Conservation (phyloP, 257 asterid genomes). For the Plantago elongata region DNA sequence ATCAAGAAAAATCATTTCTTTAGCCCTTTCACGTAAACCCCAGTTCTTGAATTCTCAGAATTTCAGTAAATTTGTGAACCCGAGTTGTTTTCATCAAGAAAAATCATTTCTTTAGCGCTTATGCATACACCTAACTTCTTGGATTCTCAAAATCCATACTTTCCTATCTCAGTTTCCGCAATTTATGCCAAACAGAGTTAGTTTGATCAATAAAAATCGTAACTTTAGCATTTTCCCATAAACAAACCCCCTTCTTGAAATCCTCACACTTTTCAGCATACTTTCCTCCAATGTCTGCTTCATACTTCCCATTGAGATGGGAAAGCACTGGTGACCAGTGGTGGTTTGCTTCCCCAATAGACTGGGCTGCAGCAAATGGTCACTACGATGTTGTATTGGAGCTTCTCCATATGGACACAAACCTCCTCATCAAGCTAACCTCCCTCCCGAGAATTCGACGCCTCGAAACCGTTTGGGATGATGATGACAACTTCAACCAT, state of each 20-base stretch:
- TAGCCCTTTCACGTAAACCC: too few species aligned
- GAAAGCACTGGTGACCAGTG: conserved; percentile 66
- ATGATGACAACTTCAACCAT: conserved; percentile 38
- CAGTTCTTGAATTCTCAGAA: too few species aligned
- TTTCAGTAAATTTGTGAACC: too few species aligned
- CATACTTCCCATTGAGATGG: conserved; percentile 54
- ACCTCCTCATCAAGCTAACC: conserved; percentile 47
- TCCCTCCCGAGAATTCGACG: conserved; percentile 54
- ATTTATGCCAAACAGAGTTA: too few species aligned
- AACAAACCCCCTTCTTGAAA: too few species aligned
- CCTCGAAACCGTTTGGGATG: conserved; percentile 61
- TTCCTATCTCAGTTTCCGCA: too few species aligned
- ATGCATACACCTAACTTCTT: too few species aligned
- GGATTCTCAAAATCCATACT: too few species aligned
- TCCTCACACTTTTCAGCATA: too few species aligned
- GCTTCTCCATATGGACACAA: conserved; percentile 47
- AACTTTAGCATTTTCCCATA: too few species aligned
- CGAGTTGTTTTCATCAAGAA: not conserved
- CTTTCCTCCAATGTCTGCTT: conserved; percentile 30
- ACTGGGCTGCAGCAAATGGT: conserved; percentile 63
- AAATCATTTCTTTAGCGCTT: not conserved
- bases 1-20: not conserved
- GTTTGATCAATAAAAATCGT: not conserved
- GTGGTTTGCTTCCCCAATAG: conserved; percentile 70
- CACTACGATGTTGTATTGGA: conserved; percentile 52